These are phyloP conservation scores for Mortierella sp. DNA, from an alignment of 371 early-diverging fungal genomes.

Conservation along the genomic window DNA sequence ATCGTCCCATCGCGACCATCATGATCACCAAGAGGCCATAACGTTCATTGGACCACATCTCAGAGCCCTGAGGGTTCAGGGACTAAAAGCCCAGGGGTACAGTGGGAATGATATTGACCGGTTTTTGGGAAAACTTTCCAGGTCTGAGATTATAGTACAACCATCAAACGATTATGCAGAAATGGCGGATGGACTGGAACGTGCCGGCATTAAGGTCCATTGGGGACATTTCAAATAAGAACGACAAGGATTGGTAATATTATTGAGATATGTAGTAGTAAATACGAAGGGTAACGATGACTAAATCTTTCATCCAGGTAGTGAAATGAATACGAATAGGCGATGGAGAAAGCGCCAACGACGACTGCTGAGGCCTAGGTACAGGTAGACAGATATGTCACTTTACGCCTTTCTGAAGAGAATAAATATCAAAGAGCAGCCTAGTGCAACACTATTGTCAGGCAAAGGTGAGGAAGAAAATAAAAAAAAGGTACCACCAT, in stretches of 20 bases:
- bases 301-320: neutral
- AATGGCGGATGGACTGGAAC: neutral
- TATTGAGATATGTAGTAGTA: neutral
- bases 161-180: neutral
- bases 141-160: neutral
- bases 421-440: constrained; percentile 38
- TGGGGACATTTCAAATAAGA: neutral
- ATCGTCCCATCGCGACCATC: neutral
- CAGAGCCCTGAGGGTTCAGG: neutral
- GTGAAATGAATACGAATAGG: neutral
- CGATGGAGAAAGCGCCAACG: neutral
- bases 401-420: constrained; percentile 40
- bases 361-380: neutral
- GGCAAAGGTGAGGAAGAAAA: constrained; percentile 4
- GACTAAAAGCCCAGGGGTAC: neutral
- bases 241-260: neutral
- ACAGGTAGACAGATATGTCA: neutral
- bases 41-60: neutral
- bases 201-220: neutral
- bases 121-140: constrained; percentile 4
- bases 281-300: neutral
- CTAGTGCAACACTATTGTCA: constrained; percentile 26
- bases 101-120: neutral
- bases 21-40: neutral
- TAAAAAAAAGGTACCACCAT: constrained; percentile 8